These are phyloP conservation scores for Clitoria ternatea DNA, from an alignment of 306 rosid genomes.

Conservation along the genomic window DNA sequence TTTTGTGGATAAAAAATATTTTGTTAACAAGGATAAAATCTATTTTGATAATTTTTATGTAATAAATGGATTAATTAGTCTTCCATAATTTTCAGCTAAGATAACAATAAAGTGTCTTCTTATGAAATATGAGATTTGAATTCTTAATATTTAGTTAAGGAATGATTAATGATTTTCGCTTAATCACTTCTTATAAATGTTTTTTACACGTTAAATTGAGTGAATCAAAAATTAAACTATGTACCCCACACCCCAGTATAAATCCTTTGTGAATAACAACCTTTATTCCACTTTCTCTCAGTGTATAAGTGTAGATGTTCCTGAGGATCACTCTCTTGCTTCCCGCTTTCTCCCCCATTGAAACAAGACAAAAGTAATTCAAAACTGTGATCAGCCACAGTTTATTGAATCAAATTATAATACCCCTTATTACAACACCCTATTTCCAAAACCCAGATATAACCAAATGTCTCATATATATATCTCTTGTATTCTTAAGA, in stretches of 20 bases:
- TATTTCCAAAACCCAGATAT: constrained; percentile 13
- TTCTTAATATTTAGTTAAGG: too few species aligned
- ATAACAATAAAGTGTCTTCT: too few species aligned
- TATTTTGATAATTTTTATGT: too few species aligned
- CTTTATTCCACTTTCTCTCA: constrained; percentile 19
- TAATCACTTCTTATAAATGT: too few species aligned
- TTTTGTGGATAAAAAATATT: too few species aligned
- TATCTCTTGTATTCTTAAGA: not conserved
- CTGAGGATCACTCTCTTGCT: constrained; percentile 3
- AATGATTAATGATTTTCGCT: too few species aligned
- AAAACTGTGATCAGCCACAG: constrained; percentile 24
- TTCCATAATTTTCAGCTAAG: too few species aligned
- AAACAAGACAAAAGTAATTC: constrained; percentile 11
- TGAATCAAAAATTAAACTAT: too few species aligned
- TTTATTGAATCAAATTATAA: not conserved
- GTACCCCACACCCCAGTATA: not conserved
- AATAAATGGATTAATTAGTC: too few species aligned
- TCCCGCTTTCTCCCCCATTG: constrained; percentile 22
- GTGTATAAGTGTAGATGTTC: not conserved
- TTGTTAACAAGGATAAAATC: too few species aligned
- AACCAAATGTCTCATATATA: not conserved
- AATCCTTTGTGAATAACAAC: constrained; percentile 6
- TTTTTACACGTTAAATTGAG: too few species aligned
- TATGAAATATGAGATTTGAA: too few species aligned
- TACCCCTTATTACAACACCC: constrained; percentile 6